Conservation (phyloP, 1,284 basidiomycete genomes). For the Anthracocystis panici-leucophaei region DNA sequence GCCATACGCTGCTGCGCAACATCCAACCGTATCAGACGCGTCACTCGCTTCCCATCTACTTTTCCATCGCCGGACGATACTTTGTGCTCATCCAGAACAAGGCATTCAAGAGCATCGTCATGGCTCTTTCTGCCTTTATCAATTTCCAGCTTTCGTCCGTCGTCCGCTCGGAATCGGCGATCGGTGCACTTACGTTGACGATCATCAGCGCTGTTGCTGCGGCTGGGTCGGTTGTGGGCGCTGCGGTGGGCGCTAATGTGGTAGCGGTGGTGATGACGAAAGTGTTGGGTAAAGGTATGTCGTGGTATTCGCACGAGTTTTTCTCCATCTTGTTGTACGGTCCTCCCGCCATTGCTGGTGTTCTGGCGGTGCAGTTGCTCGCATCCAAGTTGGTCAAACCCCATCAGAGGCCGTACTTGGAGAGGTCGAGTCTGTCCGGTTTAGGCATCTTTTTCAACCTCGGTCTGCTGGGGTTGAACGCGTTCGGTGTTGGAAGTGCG, state of each 20-base stretch:
- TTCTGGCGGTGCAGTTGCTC: constrained; percentile 77
- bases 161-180: constrained; percentile 67
- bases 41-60: constrained; percentile 78
- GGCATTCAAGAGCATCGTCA: constrained; percentile 64
- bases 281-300: constrained; percentile 75
- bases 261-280: constrained; percentile 80
- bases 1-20: constrained; percentile 62
- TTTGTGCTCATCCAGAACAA: constrained; percentile 73
- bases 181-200: constrained; percentile 51
- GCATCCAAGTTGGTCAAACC: constrained; percentile 74
- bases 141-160: constrained; percentile 67
- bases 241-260: constrained; percentile 77
- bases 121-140: constrained; percentile 61
- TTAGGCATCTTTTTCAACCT: constrained; percentile 56
- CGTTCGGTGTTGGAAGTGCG: constrained; percentile 78
- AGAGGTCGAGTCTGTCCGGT: constrained; percentile 59
- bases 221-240: constrained; percentile 68
- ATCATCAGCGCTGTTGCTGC: constrained; percentile 55
- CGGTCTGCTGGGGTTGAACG: constrained; percentile 71
- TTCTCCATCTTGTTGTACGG: constrained; percentile 81
- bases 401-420: constrained; percentile 61
- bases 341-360: constrained; percentile 75
- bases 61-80: constrained; percentile 69
- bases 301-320: constrained; percentile 76
- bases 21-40: constrained; percentile 39